Evolutionary conservation across 2,329 filamentous ascomycete genomes (phyloP).

Genomic region (Penicillium olsonii): DNA sequence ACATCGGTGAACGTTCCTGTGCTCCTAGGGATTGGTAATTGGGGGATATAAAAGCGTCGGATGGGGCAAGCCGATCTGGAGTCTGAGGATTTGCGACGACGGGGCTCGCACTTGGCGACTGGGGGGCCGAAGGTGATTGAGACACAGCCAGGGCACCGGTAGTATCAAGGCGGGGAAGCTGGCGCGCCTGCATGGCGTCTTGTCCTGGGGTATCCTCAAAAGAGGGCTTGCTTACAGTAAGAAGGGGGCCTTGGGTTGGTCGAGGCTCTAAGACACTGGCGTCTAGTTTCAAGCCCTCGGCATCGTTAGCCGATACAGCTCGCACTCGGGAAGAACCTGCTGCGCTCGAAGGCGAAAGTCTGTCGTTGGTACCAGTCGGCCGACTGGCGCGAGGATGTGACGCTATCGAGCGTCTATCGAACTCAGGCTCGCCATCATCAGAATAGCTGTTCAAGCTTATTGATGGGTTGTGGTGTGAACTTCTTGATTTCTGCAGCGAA

Average conservation of each 20-base stretch:
- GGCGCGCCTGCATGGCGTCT: constrained; percentile 15
- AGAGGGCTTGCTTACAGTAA: constrained; percentile 45
- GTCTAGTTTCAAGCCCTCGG: constrained; percentile 49
- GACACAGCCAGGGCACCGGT: constrained; percentile 33
- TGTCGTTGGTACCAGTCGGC: constrained; percentile 21
- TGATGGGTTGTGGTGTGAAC: constrained; percentile 65
- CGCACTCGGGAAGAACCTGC: constrained; percentile 40
- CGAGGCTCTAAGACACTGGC: constrained; percentile 32
- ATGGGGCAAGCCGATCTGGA: constrained; percentile 47
- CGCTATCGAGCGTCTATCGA: constrained; percentile 49
- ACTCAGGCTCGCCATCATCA: constrained; percentile 57
- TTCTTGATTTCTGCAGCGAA: constrained; percentile 80
- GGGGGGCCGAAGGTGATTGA: constrained; percentile 33
- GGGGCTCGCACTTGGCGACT: constrained; percentile 38
- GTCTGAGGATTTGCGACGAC: constrained; percentile 27
- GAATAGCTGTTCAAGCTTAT: constrained; percentile 71
- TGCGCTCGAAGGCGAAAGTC: constrained; percentile 27
- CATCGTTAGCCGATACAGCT: constrained; percentile 63
- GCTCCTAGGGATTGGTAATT: constrained; percentile 34
- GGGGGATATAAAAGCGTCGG: constrained; percentile 40
- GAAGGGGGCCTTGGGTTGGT: constrained; percentile 29
- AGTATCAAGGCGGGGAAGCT: constrained; percentile 25
- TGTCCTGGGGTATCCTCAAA: constrained; percentile 22
- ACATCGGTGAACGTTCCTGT: constrained; percentile 25
- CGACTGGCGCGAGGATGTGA: constrained; percentile 46